Percentiles rank a stretch among this genome's conserved stretches.
Evolutionary conservation across 495 filamentous ascomycete genomes (phyloP).

Genomic region (Penicillium silybi): DNA sequence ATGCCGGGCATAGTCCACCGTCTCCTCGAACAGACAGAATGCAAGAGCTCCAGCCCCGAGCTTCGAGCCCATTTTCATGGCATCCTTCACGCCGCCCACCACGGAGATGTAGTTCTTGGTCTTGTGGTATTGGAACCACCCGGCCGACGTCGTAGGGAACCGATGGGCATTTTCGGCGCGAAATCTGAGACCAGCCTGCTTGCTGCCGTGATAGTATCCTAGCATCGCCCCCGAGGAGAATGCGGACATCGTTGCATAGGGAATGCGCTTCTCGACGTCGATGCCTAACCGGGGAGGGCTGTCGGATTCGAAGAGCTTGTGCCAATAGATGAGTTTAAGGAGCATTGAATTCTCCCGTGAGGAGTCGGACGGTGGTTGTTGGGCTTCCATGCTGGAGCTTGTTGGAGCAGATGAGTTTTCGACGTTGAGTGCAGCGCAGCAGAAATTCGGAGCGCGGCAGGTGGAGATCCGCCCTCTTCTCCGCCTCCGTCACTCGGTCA

Average conservation of each 20-base stretch:
- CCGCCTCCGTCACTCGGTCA: constrained; percentile 16
- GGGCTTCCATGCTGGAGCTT: constrained; percentile 25
- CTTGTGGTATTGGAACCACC: constrained; percentile 98
- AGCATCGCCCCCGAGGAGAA: constrained; percentile 63
- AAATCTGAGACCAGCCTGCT: constrained; percentile 72
- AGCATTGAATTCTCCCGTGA: constrained; percentile 20
- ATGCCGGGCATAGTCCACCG: constrained; percentile 71
- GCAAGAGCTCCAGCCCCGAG: constrained; percentile 59
- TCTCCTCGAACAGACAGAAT: constrained; percentile 77
- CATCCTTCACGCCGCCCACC: constrained; percentile 71
- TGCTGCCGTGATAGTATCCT: constrained; percentile 68
- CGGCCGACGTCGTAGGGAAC: constrained; percentile 70
- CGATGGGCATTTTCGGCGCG: constrained; percentile 94
- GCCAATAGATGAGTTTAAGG: constrained; percentile 34
- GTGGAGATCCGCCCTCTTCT: constrained; percentile 7
- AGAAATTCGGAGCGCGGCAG: constrained; percentile 4
- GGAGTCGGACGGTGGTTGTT: constrained; percentile 8
- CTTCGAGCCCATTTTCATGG: constrained; percentile 68
- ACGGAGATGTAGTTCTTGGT: constrained; percentile 86
- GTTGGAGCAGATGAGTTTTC: background rate
- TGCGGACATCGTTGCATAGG: constrained; percentile 52
- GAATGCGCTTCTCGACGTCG: constrained; percentile 60
- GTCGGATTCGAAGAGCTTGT: constrained; percentile 43
- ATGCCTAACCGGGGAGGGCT: constrained; percentile 57
- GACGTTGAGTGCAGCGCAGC: background rate